Evolutionary conservation across 495 filamentous ascomycete species (phyloP).

Genomic region (Daldinia bambusicola): DNA sequence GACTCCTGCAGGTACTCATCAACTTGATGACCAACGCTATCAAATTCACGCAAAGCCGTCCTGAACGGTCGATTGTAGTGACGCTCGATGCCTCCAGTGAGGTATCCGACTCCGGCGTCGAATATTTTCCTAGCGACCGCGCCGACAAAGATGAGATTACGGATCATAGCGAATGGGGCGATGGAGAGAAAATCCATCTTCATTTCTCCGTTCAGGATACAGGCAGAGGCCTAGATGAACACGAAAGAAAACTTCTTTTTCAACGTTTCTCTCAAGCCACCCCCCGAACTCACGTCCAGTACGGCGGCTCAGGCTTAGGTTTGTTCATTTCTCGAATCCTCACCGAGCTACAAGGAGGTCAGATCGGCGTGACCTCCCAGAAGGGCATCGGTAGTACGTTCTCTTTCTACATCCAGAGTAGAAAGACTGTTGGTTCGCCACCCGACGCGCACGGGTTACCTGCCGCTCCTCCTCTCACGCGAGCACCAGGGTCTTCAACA

Average conservation of each 20-base stretch:
- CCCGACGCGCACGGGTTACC: slow-evolving; percentile 34
- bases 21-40: slow-evolving; percentile 84
- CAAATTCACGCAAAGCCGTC: slow-evolving; percentile 75
- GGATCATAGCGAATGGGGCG: slow-evolving; percentile 71
- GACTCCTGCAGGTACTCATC: slow-evolving; percentile 81
- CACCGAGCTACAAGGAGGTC: slow-evolving; percentile 83
- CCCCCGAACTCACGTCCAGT: slow-evolving; percentile 80
- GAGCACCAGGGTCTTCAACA: slow-evolving; percentile 45
- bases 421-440: slow-evolving; percentile 42
- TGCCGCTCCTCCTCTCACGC: slow-evolving; percentile 44
- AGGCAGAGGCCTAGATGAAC: slow-evolving; percentile 76
- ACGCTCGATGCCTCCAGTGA: slow-evolving; percentile 72
- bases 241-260: slow-evolving; percentile 80
- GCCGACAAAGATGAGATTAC: slow-evolving; percentile 62
- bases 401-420: slow-evolving; percentile 75
- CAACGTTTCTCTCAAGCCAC: slow-evolving; percentile 82
- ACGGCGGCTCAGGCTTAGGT: slow-evolving; percentile 84
- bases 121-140: slow-evolving; percentile 66
- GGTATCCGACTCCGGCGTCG: slow-evolving; percentile 57
- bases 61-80: slow-evolving; percentile 71
- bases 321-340: slow-evolving; percentile 83
- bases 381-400: slow-evolving; percentile 82
- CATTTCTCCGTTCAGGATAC: slow-evolving; percentile 82
- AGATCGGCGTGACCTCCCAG: slow-evolving; percentile 80
- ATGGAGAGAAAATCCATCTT: slow-evolving; percentile 73